These are phyloP conservation scores for Penicillium concentricum DNA, from an alignment of 2,329 filamentous ascomycete genomes.

Conservation along the genomic window DNA sequence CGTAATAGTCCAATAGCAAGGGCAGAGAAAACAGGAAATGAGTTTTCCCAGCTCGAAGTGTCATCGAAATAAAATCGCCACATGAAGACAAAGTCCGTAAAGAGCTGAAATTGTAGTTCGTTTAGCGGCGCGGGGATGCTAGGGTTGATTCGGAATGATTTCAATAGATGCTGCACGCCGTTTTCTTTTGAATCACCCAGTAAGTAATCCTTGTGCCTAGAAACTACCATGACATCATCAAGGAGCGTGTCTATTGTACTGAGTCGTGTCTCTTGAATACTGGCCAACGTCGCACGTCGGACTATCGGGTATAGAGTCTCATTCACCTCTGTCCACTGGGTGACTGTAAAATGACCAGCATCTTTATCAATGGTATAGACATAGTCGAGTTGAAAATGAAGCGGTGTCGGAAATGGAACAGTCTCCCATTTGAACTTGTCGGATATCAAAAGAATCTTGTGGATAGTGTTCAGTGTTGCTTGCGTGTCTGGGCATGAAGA, in stretches of 20 bases:
- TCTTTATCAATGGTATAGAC: neutral
- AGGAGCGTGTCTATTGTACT: neutral
- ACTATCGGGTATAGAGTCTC: neutral
- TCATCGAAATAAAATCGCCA: slow-evolving; percentile 6
- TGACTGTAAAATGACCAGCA: neutral
- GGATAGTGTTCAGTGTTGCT: slow-evolving; percentile 3
- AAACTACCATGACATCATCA: neutral
- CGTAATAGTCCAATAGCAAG: slow-evolving; percentile 19
- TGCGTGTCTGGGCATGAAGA: slow-evolving; percentile 11
- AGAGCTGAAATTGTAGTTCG: slow-evolving; percentile 8
- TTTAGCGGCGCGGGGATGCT: slow-evolving; percentile 1
- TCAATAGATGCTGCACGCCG: slow-evolving; percentile 1
- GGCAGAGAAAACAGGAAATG: neutral
- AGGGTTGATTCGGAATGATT: neutral
- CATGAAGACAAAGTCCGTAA: slow-evolving; percentile 5
- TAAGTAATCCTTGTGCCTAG: neutral
- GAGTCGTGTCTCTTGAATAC: neutral
- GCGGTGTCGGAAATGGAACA: neutral
- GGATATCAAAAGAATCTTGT: neutral
- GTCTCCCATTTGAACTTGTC: neutral
- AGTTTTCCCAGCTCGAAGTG: neutral
- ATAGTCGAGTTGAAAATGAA: slow-evolving; percentile 1
- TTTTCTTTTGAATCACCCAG: neutral
- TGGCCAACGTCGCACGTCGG: neutral
- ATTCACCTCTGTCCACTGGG: neutral